Evolutionary conservation across 192 early-diverging fungal genomes (phyloP).

Genomic region (Paraglomus brasilianum): DNA sequence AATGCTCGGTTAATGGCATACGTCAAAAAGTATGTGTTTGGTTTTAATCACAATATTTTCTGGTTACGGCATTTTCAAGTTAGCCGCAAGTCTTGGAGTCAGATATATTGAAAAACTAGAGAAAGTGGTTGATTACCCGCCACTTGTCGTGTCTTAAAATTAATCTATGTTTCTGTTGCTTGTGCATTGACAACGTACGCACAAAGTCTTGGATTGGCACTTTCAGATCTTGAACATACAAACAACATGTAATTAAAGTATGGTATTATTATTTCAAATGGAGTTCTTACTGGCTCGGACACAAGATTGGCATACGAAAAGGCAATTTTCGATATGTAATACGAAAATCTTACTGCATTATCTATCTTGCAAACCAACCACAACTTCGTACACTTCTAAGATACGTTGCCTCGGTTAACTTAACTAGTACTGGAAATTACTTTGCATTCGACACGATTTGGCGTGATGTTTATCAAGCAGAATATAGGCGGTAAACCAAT

Average conservation of each 20-base stretch:
- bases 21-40: neutral
- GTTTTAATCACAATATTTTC: constrained; percentile 13
- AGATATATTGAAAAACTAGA: neutral
- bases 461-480: neutral
- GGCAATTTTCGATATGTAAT: neutral
- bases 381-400: neutral
- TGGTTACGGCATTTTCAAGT: constrained; percentile 1
- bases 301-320: neutral
- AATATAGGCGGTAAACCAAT: neutral
- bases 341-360: neutral
- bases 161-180: neutral
- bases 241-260: neutral
- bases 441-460: constrained; percentile 1
- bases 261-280: constrained; percentile 18
- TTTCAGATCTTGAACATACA: neutral
- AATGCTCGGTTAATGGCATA: constrained; percentile 15
- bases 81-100: neutral
- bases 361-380: neutral
- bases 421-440: neutral
- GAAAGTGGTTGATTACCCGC: neutral
- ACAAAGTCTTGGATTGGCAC: neutral
- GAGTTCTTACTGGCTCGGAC: neutral
- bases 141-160: neutral
- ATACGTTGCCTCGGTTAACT: neutral
- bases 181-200: neutral